Evolutionary conservation across 2,329 filamentous ascomycete genomes (phyloP).

Genomic region (Ophiostoma quercus): DNA sequence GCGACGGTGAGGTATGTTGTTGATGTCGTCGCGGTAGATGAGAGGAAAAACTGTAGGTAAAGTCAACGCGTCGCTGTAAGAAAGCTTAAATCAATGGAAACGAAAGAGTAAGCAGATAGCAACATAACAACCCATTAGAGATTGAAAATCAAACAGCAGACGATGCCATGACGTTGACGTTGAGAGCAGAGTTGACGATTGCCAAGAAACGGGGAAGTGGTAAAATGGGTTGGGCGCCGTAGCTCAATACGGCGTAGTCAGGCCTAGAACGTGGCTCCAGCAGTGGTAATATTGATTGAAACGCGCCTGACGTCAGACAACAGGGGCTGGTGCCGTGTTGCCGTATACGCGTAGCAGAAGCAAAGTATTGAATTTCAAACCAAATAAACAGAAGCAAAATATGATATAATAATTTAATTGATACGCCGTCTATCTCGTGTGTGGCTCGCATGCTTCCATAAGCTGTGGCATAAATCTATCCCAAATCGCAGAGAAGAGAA

Average conservation of each 20-base stretch:
- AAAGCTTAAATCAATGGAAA: not conserved
- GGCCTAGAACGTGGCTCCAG: not conserved
- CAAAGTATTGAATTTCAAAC: not conserved
- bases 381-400: not conserved
- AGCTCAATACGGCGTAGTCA: not conserved
- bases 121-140: too few species aligned
- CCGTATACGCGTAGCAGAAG: not conserved
- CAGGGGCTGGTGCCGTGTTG: not conserved
- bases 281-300: not conserved
- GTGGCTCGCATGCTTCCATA: constrained; percentile 5
- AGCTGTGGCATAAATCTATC: constrained; percentile 7
- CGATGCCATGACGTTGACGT: not conserved
- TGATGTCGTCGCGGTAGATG: not conserved
- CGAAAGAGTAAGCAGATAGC: not conserved
- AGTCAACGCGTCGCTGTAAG: not conserved
- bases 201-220: not conserved
- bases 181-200: not conserved
- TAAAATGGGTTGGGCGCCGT: not conserved
- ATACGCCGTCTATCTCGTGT: not conserved
- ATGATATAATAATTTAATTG: constrained; percentile 1
- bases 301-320: not conserved
- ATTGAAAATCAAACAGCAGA: not conserved
- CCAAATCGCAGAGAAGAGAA: not conserved
- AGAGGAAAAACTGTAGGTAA: not conserved
- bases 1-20: not conserved